Percentiles rank a stretch among this genome's conserved stretches.
These are phyloP conservation scores for Meredithiella fracta DNA, from an alignment of 2,329 filamentous ascomycete species.

Conservation along the genomic window DNA sequence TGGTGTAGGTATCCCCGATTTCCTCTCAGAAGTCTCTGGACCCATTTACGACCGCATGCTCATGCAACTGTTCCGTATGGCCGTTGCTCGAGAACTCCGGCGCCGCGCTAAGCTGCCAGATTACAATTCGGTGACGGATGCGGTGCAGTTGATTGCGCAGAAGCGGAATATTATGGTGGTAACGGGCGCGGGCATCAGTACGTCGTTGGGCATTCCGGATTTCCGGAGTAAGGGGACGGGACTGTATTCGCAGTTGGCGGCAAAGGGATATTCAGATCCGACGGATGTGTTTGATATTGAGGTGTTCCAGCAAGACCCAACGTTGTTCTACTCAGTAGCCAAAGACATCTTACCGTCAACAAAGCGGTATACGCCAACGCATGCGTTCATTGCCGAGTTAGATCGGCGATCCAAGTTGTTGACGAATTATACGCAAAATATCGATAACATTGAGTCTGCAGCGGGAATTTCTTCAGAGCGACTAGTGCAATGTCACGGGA, in stretches of 20 bases:
- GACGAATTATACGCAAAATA: slow-evolving; percentile 97
- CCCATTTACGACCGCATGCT: slow-evolving; percentile 4
- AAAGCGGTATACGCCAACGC: slow-evolving; percentile 73
- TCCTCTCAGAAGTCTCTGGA: slow-evolving; percentile 5
- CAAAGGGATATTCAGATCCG: slow-evolving; percentile 64
- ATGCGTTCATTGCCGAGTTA: slow-evolving; percentile 80
- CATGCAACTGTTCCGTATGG: slow-evolving; percentile 47
- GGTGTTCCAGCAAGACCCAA: slow-evolving; percentile 71
- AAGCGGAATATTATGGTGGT: slow-evolving; percentile 80
- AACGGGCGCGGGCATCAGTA: slow-evolving; percentile 91
- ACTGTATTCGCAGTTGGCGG: slow-evolving; percentile 70
- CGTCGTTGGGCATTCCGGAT: slow-evolving; percentile 89
- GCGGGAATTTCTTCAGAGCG: slow-evolving; percentile 70
- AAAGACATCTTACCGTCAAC: slow-evolving; percentile 75
- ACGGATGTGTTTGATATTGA: slow-evolving; percentile 92
- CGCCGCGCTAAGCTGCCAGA: slow-evolving; percentile 64
- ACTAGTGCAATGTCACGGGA: slow-evolving; percentile 90
- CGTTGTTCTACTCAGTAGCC: slow-evolving; percentile 79
- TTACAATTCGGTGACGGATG: slow-evolving; percentile 80
- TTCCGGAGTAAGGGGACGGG: slow-evolving; percentile 89
- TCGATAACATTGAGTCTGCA: slow-evolving; percentile 83
- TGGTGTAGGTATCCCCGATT: slow-evolving; percentile 7
- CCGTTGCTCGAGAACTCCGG: slow-evolving; percentile 62
- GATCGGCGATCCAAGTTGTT: slow-evolving; percentile 78
- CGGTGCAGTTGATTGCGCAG: slow-evolving; percentile 55